These are phyloP conservation scores for Rhizoclosmatium globosum DNA, from an alignment of 192 early-diverging fungal genomes.

Conservation along the genomic window DNA sequence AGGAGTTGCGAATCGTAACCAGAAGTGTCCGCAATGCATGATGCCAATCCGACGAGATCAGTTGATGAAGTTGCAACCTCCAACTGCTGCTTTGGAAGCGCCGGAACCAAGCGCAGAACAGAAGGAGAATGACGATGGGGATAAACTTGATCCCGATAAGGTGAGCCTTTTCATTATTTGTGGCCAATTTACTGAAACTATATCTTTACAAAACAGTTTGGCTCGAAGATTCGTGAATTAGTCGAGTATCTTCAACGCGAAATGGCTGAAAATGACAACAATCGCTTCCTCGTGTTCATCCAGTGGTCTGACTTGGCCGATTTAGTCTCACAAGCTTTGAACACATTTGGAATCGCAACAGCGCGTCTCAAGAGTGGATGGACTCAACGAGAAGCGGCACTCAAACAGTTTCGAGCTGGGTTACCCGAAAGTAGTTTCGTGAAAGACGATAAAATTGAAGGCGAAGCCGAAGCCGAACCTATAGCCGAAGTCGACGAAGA, in stretches of 20 bases:
- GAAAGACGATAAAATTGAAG: no score
- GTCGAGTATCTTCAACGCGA: slow-evolving; percentile 15
- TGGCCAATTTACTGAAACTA: no score
- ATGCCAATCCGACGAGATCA: background rate
- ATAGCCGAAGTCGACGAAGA: no score
- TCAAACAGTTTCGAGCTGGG: slow-evolving; percentile 24
- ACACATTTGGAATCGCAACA: slow-evolving; percentile 24
- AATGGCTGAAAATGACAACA: background rate
- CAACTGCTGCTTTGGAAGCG: no score
- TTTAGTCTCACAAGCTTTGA: slow-evolving; percentile 14
- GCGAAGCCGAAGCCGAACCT: no score
- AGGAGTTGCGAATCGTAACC: slow-evolving; percentile 18
- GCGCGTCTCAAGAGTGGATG: slow-evolving; percentile 17
- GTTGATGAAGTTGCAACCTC: background rate
- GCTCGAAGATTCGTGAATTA: slow-evolving; percentile 31
- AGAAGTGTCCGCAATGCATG: background rate
- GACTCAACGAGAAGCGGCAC: slow-evolving; percentile 5
- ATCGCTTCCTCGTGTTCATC: slow-evolving; percentile 32
- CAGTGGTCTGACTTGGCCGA: slow-evolving; percentile 25
- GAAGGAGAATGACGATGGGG: background rate
- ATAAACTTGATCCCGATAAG: background rate
- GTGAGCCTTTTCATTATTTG: no score
- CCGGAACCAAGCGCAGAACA: no score
- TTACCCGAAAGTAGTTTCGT: no score
- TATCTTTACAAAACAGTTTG: slow-evolving; percentile 14